A percentile compares a stretch with the other conserved stretches of the same genome.
Conservation (phyloP, 2,329 filamentous ascomycete species). For the Epichloe aotearoae region DNA sequence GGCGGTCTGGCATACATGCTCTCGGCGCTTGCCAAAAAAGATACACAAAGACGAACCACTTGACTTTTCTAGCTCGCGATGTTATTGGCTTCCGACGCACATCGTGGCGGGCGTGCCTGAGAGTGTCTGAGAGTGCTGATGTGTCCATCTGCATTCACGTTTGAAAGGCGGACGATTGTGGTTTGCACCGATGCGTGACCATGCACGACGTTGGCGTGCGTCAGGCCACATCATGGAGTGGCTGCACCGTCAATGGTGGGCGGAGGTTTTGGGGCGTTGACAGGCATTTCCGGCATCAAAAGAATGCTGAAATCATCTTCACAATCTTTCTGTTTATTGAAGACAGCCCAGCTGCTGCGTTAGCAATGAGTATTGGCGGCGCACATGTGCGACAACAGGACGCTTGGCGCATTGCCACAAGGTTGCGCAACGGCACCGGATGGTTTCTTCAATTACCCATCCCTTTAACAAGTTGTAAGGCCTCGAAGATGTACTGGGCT, state of each 20-base stretch:
- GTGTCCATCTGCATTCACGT: background rate
- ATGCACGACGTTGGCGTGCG: background rate
- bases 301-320: background rate
- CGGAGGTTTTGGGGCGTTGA: background rate
- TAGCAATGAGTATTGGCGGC: background rate
- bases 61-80: background rate
- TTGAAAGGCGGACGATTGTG: background rate
- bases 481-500: no score
- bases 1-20: background rate
- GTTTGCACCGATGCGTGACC: background rate
- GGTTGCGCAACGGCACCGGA: background rate
- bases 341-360: background rate
- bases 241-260: no score
- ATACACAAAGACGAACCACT: no score
- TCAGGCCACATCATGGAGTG: background rate
- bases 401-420: background rate
- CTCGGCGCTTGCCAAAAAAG: background rate
- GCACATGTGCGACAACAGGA: background rate
- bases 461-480: no score
- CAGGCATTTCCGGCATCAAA: background rate
- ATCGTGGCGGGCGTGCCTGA: background rate
- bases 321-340: no score
- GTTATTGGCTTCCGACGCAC: background rate
- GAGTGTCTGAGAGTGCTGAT: background rate
- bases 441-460: no score